Evolutionary conservation across 257 asterid species (phyloP), one percentile per base, ranked within the genome.

Genomic region (Leonotis leonurus): DNA sequence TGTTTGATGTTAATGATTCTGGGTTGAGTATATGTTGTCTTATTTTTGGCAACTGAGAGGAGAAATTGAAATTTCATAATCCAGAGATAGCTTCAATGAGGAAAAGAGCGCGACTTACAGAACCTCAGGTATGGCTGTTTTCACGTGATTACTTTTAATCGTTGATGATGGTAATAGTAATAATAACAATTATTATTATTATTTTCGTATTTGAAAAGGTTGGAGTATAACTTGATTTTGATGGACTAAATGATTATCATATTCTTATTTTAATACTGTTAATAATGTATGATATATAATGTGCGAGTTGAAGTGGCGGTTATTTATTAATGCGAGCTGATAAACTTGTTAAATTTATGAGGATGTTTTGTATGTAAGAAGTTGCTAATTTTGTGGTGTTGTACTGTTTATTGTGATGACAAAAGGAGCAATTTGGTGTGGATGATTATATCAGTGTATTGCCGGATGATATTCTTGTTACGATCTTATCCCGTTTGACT

Each of bases 401-500:
- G 56, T 46, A 14, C 10, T 59, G 61, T 59, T 46, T 25, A 35
- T 11, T 46, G 4, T 33, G 62, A 11, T 26, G 12, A n/a, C n/a
- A 82, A 73, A 71, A 17, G 43, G 70, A 69, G 55, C 30, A 9
- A 33, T 66, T 45, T 44, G 48, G 50, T 63, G 65, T 56, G 4
- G 63, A 63, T 55, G 85, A 75, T 52, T 67, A 30, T 27, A 70
- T 82, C 54, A 82, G 84, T 61, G 24, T 35, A 6, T 57, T 82
- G 69, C 80, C 85, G 3, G 75, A 79, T 67, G 85, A 79, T 18
- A 67, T 82, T 56, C 76, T 79, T 54, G 67, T 79, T 52, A 71
- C 75, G 8, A 73, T 79, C 37, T 35, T 82, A 27, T 77, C 82
- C 36, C 65, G 67, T 32, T 49, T 82, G 39, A 36, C 73, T 6